Percentiles rank a stretch among this genome's conserved stretches.
These are phyloP conservation scores for Collybia nuda DNA, from an alignment of 768 basidiomycete genomes.

Conservation along the genomic window DNA sequence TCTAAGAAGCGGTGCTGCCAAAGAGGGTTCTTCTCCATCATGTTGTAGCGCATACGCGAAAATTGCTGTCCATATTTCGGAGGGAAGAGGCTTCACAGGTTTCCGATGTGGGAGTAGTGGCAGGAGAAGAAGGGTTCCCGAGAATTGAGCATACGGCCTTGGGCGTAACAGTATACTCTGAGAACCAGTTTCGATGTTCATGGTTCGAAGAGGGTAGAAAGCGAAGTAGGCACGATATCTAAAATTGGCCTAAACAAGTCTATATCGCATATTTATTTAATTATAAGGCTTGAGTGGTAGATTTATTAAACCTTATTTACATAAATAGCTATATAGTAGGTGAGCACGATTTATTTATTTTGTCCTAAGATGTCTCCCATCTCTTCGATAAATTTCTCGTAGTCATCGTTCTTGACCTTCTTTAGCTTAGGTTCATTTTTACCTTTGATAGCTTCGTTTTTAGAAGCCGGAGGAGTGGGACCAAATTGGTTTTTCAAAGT, in stretches of 20 bases:
- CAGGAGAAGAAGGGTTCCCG: constrained; percentile 63
- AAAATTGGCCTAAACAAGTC: too few species aligned
- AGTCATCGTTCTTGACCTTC: constrained; percentile 60
- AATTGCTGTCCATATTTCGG: constrained; percentile 71
- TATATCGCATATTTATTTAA: too few species aligned
- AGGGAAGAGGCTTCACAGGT: constrained; percentile 55
- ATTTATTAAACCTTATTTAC: too few species aligned
- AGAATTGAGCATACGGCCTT: constrained; percentile 58
- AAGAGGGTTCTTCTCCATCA: constrained; percentile 16
- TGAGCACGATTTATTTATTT: neutral
- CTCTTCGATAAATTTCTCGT: constrained; percentile 75
- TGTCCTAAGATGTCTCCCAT: constrained; percentile 62
- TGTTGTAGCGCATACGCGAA: constrained; percentile 38
- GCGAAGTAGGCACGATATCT: too few species aligned
- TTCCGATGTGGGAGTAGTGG: constrained; percentile 63
- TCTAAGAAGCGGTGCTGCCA: constrained; percentile 33
- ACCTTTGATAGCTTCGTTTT: constrained; percentile 18
- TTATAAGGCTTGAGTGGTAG: too few species aligned
- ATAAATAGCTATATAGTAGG: too few species aligned
- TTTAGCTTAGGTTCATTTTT: constrained; percentile 11
- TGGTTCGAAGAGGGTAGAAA: neutral
- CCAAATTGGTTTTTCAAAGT: constrained; percentile 64
- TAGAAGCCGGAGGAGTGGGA: constrained; percentile 24
- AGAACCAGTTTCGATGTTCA: constrained; percentile 27
- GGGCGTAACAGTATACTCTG: constrained; percentile 57